A percentile compares a stretch with the other conserved stretches of the same genome.
phyloP scores from a whole-genome alignment of 2,329 filamentous ascomycete genomes.

The Colletotrichum eremochloae region DNA sequence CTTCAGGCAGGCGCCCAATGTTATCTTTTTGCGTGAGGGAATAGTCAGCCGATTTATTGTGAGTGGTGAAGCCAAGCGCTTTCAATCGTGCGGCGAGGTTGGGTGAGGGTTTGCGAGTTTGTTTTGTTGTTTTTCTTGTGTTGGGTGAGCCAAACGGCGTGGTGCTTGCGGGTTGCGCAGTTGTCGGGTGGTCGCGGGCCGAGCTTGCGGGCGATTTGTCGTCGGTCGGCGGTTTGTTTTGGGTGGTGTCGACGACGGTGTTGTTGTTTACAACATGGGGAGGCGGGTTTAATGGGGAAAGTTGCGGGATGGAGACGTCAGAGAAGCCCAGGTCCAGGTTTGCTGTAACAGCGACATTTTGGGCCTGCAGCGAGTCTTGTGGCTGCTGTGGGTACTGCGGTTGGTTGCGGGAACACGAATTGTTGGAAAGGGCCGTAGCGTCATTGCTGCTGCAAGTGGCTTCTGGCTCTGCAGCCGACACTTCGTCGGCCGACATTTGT shows the following conservation, averaged over 20 bases:
- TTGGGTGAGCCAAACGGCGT: conserved; percentile 46
- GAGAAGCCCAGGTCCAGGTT: conserved; percentile 54
- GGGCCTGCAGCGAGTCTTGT: conserved; percentile 22
- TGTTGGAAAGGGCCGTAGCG: neutral
- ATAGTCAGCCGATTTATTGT: conserved; percentile 52
- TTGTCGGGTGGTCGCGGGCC: conserved; percentile 8
- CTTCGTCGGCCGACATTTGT: conserved; percentile 31
- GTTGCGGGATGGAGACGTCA: conserved; percentile 55
- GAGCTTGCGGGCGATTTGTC: conserved; percentile 16
- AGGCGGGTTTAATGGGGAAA: conserved; percentile 52
- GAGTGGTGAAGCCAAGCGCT: conserved; percentile 71
- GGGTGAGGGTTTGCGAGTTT: conserved; percentile 71
- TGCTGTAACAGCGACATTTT: conserved; percentile 20
- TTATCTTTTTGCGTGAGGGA: conserved; percentile 53
- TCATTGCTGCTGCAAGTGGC: conserved; percentile 17
- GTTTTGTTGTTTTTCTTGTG: conserved; percentile 47
- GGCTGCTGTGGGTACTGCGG: conserved; percentile 30
- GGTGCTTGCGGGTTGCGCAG: conserved; percentile 24
- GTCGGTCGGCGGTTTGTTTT: conserved; percentile 32
- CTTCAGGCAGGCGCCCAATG: conserved; percentile 78
- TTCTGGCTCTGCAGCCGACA: conserved; percentile 20
- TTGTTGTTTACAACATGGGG: conserved; percentile 41
- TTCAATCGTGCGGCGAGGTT: conserved; percentile 75
- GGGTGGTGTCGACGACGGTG: conserved; percentile 45
- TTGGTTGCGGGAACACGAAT: conserved; percentile 21